A percentile compares a stretch with the other conserved stretches of the same genome.
Conservation (phyloP, 202 grass and related monocot species). For the Saccharum hybrid region DNA sequence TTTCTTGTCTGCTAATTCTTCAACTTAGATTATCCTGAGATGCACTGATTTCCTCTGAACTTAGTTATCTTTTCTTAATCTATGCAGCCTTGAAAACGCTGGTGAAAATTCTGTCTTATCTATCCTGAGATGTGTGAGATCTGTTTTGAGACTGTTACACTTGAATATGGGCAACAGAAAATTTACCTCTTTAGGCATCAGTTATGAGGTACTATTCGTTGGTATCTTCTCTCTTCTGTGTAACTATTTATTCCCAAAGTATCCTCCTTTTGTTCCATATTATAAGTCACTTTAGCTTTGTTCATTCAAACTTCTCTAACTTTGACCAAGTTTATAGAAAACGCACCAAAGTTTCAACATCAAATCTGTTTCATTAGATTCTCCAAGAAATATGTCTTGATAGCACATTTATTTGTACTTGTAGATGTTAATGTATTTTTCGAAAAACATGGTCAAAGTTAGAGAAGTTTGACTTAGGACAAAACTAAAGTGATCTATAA, state of each 20-base stretch:
- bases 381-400: neutral
- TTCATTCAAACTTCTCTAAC: neutral
- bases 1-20: constrained; percentile 30
- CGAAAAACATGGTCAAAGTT: neutral
- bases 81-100: constrained; percentile 85
- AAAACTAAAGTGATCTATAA: neutral
- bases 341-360: neutral
- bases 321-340: neutral
- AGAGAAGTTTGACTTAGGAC: neutral
- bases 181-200: constrained; percentile 53
- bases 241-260: constrained; percentile 24
- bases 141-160: constrained; percentile 71
- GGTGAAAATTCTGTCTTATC: constrained; percentile 83
- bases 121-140: constrained; percentile 78
- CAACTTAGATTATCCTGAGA: constrained; percentile 3
- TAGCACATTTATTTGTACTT: neutral
- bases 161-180: constrained; percentile 32
- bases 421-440: neutral
- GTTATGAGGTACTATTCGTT: constrained; percentile 63
- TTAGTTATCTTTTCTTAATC: constrained; percentile 41
- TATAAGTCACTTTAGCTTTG: neutral
- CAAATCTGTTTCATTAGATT: neutral
- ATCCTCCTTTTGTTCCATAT: neutral
- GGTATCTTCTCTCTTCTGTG: neutral
- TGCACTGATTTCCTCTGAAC: neutral